Percentiles rank a stretch among this genome's conserved stretches.
phyloP scores from a whole-genome alignment of 257 asterid genomes.

The Solanum bulbocastanum region DNA sequence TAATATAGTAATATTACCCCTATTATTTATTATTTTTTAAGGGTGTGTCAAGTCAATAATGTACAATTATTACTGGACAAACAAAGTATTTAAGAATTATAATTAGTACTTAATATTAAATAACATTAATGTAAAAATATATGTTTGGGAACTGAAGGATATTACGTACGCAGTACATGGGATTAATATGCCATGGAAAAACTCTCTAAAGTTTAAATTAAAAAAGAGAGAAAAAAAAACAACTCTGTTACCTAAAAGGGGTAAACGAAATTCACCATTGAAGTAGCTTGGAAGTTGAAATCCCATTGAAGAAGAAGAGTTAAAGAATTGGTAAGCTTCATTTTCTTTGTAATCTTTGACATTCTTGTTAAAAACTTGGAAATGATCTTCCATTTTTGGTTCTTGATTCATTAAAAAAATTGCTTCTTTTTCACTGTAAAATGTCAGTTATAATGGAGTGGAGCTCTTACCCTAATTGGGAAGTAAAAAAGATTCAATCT shows the following conservation, averaged over 20 bases:
- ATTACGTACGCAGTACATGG: too few species aligned
- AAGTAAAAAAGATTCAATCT: background rate
- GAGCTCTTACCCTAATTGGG: background rate
- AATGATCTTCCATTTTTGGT: background rate
- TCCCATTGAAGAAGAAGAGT: background rate
- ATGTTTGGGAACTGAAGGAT: background rate
- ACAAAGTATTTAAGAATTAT: fast-evolving
- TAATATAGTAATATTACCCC: too few species aligned
- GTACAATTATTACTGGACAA: too few species aligned
- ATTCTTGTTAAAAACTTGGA: background rate
- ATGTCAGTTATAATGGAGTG: background rate
- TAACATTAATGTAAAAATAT: too few species aligned
- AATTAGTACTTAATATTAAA: too few species aligned
- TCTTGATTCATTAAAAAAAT: background rate
- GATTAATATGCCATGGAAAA: background rate
- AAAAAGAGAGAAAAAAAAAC: background rate
- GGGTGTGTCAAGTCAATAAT: fast-evolving
- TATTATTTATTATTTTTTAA: too few species aligned
- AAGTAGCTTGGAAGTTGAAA: background rate
- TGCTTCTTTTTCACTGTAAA: background rate
- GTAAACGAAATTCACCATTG: background rate
- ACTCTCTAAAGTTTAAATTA: background rate
- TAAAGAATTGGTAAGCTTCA: background rate
- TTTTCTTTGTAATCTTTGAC: background rate
- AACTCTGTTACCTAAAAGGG: background rate